Conservation (phyloP, 306 rosid genomes). For the Myrica gale region DNA sequence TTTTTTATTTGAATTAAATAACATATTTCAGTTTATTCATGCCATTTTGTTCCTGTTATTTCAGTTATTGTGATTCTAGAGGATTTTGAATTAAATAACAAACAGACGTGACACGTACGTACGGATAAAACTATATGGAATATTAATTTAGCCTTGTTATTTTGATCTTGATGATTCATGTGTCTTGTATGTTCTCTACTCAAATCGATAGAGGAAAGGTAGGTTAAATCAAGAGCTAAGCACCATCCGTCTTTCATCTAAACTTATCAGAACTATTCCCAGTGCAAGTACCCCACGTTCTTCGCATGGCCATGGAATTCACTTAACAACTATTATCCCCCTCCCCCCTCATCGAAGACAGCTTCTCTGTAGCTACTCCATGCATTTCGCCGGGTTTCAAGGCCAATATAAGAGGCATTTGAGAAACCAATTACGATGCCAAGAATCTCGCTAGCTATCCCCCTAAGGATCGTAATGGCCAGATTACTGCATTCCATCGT, state of each 20-base stretch:
- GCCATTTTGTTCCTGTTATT: too few relatives aligned
- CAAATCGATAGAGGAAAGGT: constrained; percentile 9
- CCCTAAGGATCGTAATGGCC: constrained; percentile 20
- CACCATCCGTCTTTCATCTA: constrained; percentile 4
- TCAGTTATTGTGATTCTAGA: too few relatives aligned
- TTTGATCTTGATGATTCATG: too few relatives aligned
- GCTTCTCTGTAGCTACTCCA: not conserved
- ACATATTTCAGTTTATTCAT: too few relatives aligned
- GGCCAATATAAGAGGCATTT: constrained; percentile 3
- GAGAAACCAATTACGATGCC: not conserved
- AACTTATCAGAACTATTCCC: not conserved
- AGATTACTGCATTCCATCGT: constrained; percentile 17
- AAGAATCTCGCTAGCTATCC: constrained; percentile 2
- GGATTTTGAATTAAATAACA: too few relatives aligned
- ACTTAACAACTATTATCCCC: not conserved
- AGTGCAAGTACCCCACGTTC: constrained; percentile 28
- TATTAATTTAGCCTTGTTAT: too few relatives aligned
- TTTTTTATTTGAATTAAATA: too few relatives aligned
- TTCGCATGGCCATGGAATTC: constrained; percentile 24
- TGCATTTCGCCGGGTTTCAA: not conserved
- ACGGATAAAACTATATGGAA: too few relatives aligned
- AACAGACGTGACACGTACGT: too few relatives aligned
- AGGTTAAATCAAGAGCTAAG: constrained; percentile 25
- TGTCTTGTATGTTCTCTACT: too few relatives aligned
- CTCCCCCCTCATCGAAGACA: not conserved